phyloP scores from a whole-genome alignment of 2,329 filamentous ascomycete species.

The Cercospora sesami region DNA sequence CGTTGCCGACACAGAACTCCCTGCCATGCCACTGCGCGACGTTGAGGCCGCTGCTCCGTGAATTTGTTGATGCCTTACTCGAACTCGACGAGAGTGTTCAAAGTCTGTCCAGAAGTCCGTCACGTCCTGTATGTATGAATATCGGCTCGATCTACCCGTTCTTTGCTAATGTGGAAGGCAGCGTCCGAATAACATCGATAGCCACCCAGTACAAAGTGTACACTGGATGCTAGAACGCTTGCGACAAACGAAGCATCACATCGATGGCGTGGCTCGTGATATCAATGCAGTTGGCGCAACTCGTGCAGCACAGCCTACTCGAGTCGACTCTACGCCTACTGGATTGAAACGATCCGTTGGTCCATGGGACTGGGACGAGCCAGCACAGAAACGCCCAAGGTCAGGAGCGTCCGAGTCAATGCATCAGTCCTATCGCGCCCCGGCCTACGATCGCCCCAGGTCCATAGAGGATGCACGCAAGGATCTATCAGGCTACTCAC shows the following conservation, averaged over 20 bases:
- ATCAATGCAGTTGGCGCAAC: neutral
- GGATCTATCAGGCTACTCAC: constrained; percentile 23
- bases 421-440: constrained; percentile 1
- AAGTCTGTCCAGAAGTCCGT: constrained; percentile 17
- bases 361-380: constrained; percentile 25
- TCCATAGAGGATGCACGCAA: constrained; percentile 21
- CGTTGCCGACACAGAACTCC: constrained; percentile 22
- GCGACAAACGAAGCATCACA: constrained; percentile 23
- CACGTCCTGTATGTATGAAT: neutral
- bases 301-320: neutral
- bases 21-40: constrained; percentile 32
- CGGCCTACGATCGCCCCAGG: constrained; percentile 22
- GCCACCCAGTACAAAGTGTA: constrained; percentile 22
- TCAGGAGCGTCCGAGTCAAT: constrained; percentile 24
- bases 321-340: constrained; percentile 19
- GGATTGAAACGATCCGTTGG: constrained; percentile 26
- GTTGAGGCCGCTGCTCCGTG: constrained; percentile 28
- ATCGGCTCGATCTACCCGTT: neutral
- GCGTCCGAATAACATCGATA: constrained; percentile 5
- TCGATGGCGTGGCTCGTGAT: constrained; percentile 21
- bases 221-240: constrained; percentile 34
- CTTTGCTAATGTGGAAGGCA: neutral
- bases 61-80: constrained; percentile 30
- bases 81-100: constrained; percentile 31
- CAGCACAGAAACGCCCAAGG: constrained; percentile 25